Evolutionary conservation across 345 rosid genomes (phyloP).

Genomic region (Populus alba): DNA sequence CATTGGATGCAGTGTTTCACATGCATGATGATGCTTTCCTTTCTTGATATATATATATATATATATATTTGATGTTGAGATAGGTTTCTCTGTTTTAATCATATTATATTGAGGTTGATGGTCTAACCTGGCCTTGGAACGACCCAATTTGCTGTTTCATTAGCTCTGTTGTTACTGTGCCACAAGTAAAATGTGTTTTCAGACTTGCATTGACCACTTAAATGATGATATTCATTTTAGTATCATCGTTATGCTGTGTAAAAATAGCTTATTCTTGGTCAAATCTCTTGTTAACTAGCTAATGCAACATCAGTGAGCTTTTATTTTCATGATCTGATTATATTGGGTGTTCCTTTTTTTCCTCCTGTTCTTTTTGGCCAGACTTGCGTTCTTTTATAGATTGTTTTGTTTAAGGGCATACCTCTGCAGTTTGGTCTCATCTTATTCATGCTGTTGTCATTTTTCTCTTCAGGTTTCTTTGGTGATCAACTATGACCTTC

Average conservation of each 20-base stretch:
- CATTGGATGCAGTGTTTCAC: background rate
- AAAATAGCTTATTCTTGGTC: background rate
- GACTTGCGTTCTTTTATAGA: background rate
- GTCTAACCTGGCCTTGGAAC: background rate
- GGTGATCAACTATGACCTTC: constrained; percentile 94
- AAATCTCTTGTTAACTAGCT: constrained; percentile 1
- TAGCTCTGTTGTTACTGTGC: background rate
- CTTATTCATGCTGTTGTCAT: background rate
- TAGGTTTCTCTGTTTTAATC: background rate
- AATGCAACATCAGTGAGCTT: background rate
- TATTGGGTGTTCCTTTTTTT: background rate
- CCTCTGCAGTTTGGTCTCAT: background rate
- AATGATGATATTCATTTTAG: background rate
- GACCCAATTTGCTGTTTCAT: background rate
- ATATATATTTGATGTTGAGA: background rate
- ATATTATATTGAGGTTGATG: background rate
- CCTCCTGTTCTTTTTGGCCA: background rate
- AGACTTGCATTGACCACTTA: background rate
- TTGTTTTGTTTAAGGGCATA: background rate
- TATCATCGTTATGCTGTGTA: background rate
- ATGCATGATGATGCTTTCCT: background rate
- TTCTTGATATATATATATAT: background rate
- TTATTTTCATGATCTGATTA: background rate
- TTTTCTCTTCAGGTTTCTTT: constrained; percentile 65
- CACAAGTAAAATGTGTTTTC: background rate